Evolutionary conservation across 2,329 filamentous ascomycete genomes (phyloP).

Genomic region (Fusarium heterosporum): DNA sequence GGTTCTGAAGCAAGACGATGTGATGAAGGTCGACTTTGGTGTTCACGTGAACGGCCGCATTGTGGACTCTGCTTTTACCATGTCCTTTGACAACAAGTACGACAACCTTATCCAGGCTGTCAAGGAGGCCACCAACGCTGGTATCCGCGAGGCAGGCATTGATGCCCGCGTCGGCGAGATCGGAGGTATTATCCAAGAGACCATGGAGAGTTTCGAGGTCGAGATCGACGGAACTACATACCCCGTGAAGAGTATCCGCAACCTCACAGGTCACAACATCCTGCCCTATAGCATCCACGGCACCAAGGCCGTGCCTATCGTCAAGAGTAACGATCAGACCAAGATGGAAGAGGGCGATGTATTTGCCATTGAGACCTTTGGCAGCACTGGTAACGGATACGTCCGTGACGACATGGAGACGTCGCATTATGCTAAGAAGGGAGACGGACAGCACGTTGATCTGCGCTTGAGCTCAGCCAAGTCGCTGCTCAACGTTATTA

Average conservation of each 20-base stretch:
- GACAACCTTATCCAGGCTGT: slow-evolving; percentile 80
- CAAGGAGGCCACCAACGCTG: slow-evolving; percentile 83
- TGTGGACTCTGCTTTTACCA: slow-evolving; percentile 84
- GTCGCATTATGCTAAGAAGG: slow-evolving; percentile 85
- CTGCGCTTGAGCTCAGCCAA: slow-evolving; percentile 85
- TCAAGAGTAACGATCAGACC: slow-evolving; percentile 86
- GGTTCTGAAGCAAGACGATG: slow-evolving; percentile 76
- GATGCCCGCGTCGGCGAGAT: slow-evolving; percentile 91
- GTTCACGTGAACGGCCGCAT: slow-evolving; percentile 85
- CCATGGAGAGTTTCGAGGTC: slow-evolving; percentile 93
- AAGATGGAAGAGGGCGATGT: slow-evolving; percentile 99
- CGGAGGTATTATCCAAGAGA: slow-evolving; percentile 85
- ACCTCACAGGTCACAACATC: slow-evolving; percentile 91
- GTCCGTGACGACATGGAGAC: slow-evolving; percentile 89
- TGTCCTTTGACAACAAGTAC: slow-evolving; percentile 80
- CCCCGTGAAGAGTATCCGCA: slow-evolving; percentile 86
- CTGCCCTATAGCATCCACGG: slow-evolving; percentile 91
- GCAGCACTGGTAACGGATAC: slow-evolving; percentile 89
- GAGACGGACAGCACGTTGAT: slow-evolving; percentile 79
- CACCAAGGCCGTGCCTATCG: slow-evolving; percentile 92
- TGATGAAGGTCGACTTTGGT: slow-evolving; percentile 86
- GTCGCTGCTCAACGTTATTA: slow-evolving; percentile 86
- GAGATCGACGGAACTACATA: slow-evolving; percentile 83
- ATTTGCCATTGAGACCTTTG: slow-evolving; percentile 96
- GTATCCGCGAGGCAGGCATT: slow-evolving; percentile 86